Percentiles rank a stretch among this genome's conserved stretches.
phyloP scores from a whole-genome alignment of 164 flowering plant genomes.

The Protea cynaroides region DNA sequence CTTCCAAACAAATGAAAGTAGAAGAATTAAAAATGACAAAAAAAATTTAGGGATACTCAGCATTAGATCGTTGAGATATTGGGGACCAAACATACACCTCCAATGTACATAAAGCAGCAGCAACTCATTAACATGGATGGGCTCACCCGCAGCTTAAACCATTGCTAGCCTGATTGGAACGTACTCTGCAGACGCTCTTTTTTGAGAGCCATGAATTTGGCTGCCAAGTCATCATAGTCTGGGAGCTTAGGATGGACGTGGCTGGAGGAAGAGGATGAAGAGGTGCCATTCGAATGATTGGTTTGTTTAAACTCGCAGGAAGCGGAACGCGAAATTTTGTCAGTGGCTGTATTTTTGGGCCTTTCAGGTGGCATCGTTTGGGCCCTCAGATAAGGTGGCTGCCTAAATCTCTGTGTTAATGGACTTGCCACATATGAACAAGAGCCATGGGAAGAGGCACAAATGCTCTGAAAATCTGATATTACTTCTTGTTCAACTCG shows the following conservation, averaged over 20 bases:
- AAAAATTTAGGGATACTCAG: neutral
- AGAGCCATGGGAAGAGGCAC: slow-evolving; percentile 15
- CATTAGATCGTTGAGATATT: no score
- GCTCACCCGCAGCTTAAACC: neutral
- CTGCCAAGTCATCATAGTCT: slow-evolving; percentile 63
- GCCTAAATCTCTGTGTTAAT: slow-evolving; percentile 1
- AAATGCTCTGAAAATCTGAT: slow-evolving; percentile 5
- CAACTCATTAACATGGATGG: neutral
- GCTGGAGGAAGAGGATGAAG: slow-evolving; percentile 12
- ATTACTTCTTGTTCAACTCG: neutral
- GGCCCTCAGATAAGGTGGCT: slow-evolving; percentile 39
- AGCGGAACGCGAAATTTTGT: slow-evolving; percentile 23
- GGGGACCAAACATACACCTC: neutral
- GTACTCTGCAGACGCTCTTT: slow-evolving; percentile 20
- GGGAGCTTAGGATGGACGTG: slow-evolving; percentile 89
- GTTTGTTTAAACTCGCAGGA: slow-evolving; percentile 29
- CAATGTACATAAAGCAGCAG: neutral
- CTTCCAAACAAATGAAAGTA: neutral
- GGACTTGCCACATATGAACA: slow-evolving; percentile 14
- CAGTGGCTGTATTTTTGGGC: slow-evolving; percentile 11
- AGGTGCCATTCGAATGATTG: neutral
- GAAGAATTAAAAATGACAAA: neutral
- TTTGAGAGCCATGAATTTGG: slow-evolving; percentile 62
- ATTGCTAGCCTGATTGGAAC: neutral
- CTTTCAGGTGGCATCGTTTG: slow-evolving; percentile 56